These are phyloP conservation scores for Crucibulum laeve DNA, from an alignment of 768 basidiomycete genomes.

Conservation along the genomic window DNA sequence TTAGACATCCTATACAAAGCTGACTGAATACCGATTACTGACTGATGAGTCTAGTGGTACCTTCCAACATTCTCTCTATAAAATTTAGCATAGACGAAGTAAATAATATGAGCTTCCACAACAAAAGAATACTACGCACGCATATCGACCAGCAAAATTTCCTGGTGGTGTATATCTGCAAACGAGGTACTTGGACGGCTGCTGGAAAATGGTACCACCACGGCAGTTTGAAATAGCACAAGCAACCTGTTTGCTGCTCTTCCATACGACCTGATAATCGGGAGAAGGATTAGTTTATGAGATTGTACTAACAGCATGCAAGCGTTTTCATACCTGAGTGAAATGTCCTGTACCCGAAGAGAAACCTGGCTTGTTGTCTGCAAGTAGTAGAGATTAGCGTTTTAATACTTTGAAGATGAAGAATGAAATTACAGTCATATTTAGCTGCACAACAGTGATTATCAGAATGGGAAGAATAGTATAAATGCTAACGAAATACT, in stretches of 20 bases:
- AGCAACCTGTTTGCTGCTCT: slow-evolving; percentile 39
- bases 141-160: slow-evolving; percentile 11
- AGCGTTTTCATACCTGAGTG: slow-evolving; percentile 14
- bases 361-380: slow-evolving; percentile 19
- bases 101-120: not conserved
- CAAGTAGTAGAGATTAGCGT: not conserved
- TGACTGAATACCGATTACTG: not conserved
- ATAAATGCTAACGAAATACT: not conserved
- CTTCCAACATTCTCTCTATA: not conserved
- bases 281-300: not conserved
- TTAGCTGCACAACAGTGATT: slow-evolving; percentile 7
- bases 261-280: slow-evolving; percentile 45
- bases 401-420: not conserved
- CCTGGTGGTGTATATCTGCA: slow-evolving; percentile 19
- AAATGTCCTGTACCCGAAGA: slow-evolving; percentile 20
- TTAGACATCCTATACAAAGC: not conserved
- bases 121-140: slow-evolving; percentile 4
- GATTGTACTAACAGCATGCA: not conserved
- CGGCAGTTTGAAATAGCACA: slow-evolving; percentile 39
- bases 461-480: not conserved
- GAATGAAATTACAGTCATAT: slow-evolving; percentile 13
- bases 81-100: not conserved
- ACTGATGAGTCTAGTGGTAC: not conserved
- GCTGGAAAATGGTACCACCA: slow-evolving; percentile 16
- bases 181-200: slow-evolving; percentile 15